Base-by-base conservation (phyloP, 2,329 filamentous ascomycete species). In the Penicillium hordei region DNA sequence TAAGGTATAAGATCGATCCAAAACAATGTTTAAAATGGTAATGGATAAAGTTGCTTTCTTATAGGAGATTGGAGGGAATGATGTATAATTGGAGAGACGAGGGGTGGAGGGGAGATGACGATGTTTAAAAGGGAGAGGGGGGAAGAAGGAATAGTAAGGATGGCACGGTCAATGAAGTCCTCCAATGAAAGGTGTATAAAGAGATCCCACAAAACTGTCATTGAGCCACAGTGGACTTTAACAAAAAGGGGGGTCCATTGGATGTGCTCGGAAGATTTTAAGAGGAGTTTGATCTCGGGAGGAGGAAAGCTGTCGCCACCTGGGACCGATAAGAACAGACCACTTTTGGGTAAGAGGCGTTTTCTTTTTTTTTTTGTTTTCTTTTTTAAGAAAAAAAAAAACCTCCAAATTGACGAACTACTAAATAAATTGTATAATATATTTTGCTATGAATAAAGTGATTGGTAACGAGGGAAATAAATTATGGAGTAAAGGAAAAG, bases 41-140 rank as follows among this genome's bases (percentile, higher is more conserved):
- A 25, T 19, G 55, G 29, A 50, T 19, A 4, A 52, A 44, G 27
- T 40, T 55, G 45, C 57, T 39, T 58, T 56, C 58, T 55, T 63
- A 61, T 60, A 52, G 9, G 4, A 27, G 8, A 48, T 45, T 19
- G 25, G 34, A 51, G 42, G 39, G 40, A 38, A 48, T 45, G 48
- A 60, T 40, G 34, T 52, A 62, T 61, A 48, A 48, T 63, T 43
- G 52, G 53, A 62, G 55, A 55, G 60, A 55, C 52, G 63, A 64
- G 63, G 60, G 60, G 60, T 62, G 52, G 50, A 59, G 59, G 59
- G 60, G 59, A 64, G 65, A 57, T 64, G 61, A 65, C 56, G 61
- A 61, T 31, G 34, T n/a, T 45, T 52, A 40, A 5, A 52, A 53
- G 55, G 64, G 67, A 57, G 12, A 13, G 48, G 65, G 63, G 59